These are phyloP conservation scores for Metschnikowia colocasiae DNA, from an alignment of 805 yeast species.

Conservation along the genomic window DNA sequence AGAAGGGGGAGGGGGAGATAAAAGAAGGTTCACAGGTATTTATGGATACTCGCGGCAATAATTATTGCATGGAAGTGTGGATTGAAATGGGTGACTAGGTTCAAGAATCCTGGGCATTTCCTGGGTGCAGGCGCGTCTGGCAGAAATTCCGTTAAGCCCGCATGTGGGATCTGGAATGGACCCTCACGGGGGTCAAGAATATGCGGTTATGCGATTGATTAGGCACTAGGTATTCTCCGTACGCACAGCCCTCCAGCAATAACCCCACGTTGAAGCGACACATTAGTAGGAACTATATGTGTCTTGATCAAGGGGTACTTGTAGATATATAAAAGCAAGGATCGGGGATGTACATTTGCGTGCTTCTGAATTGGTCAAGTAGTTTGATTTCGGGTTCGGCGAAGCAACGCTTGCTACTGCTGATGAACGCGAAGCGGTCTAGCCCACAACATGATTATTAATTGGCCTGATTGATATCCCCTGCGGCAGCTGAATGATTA, in stretches of 20 bases:
- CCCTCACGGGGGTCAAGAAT: background rate
- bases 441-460: background rate
- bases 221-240: background rate
- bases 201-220: background rate
- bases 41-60: background rate
- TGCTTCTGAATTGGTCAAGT: too few species aligned
- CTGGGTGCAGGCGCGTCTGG: constrained; percentile 1
- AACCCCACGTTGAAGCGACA: background rate
- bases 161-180: background rate
- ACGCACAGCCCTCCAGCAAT: background rate
- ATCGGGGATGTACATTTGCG: too few species aligned
- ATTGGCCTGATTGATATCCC: background rate
- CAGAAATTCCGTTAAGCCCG: background rate
- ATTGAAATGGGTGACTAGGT: constrained; percentile 2
- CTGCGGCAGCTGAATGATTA: background rate
- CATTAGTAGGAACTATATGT: background rate
- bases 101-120: constrained; percentile 5
- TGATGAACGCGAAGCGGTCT: background rate
- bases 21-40: background rate
- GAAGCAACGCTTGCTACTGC: background rate
- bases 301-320: background rate
- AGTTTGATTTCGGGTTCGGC: background rate
- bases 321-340: too few species aligned
- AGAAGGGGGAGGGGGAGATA: background rate
- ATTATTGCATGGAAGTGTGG: background rate